Evolutionary conservation across 179 eudicot genomes (phyloP), one percentile per base, ranked within the genome.

Genomic region (Monotropa hypopitys): DNA sequence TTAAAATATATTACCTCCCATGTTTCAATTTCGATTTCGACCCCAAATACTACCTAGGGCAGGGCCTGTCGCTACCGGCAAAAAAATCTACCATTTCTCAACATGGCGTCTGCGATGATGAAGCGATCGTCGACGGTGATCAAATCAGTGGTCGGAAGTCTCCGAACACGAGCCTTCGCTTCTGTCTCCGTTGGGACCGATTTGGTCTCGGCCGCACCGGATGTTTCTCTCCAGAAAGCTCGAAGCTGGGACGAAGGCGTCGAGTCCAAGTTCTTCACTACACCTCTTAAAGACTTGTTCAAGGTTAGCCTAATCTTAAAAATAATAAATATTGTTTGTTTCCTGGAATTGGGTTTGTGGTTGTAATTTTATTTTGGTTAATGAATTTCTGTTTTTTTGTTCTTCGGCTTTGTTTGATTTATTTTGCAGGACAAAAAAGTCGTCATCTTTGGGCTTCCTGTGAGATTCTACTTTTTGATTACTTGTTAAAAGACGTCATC

Each of bases 391-490:
- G 18, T 53, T 5, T 6, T 54, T 35, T 67, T 0, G 20, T 33
- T 62, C 21, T 53, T n/a, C 18, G 21, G 15, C 42, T 74, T 70
- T 67, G 18, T 12, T 30, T 16, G 16, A 49, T 49, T 75, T 50
- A 13, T 15, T 46, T 84, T 87, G 67, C 92, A 94, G 99, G 98
- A 88, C 67, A 95, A 91, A 84, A 95, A 91, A 84, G 88, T 95
- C 75, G 97, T 89, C 74, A 91, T 95, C 80, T 95, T 95, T 80
- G 99, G 99, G 28, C 92, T 95, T 20, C 99, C 99, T 81, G 98
- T 94, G 81, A 92, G 97, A 84, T 56, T 61, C 16, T 11, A 4
- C 38, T 28, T 28, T 7, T 61, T 61, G 0, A 12, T 26, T 61
- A 59, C 65, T 57, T 57, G 12, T 57, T 21, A 30, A 57, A 21